Percentiles rank a stretch among this genome's conserved stretches.
phyloP scores from a whole-genome alignment of 2,329 filamentous ascomycete genomes.

The Emergomyces africanus region DNA sequence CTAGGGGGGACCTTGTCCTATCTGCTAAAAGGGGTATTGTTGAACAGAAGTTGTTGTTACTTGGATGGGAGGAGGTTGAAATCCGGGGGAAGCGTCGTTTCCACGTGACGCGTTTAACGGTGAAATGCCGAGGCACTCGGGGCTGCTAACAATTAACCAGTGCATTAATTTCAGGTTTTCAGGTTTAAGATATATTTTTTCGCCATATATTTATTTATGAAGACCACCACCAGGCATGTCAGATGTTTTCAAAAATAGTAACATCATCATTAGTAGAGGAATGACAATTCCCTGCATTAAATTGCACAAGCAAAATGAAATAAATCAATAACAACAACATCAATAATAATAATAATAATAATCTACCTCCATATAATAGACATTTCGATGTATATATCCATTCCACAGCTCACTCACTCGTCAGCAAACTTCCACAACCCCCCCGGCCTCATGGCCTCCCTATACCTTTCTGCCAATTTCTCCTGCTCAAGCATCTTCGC shows the following conservation, averaged over 20 bases:
- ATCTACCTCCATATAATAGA: neutral
- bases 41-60: neutral
- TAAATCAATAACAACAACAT: neutral
- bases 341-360: neutral
- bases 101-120: neutral
- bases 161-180: no score
- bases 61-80: neutral
- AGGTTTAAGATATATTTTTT: no score
- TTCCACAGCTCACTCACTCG: conserved; percentile 41
- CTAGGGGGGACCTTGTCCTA: neutral
- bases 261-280: neutral
- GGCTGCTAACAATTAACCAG: neutral
- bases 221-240: neutral
- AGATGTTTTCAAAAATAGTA: neutral
- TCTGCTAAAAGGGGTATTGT: neutral
- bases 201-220: neutral
- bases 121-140: neutral
- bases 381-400: neutral
- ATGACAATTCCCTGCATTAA: no score
- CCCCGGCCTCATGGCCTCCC: conserved; percentile 65
- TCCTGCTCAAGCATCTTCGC: conserved; percentile 51
- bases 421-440: conserved; percentile 75
- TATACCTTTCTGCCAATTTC: conserved; percentile 58
- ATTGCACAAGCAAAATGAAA: neutral
- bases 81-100: neutral